A percentile compares a stretch with the other conserved stretches of the same genome.
These are phyloP conservation scores for Tylopilus rubrobrunneus DNA, from an alignment of 768 basidiomycete species.

Conservation along the genomic window DNA sequence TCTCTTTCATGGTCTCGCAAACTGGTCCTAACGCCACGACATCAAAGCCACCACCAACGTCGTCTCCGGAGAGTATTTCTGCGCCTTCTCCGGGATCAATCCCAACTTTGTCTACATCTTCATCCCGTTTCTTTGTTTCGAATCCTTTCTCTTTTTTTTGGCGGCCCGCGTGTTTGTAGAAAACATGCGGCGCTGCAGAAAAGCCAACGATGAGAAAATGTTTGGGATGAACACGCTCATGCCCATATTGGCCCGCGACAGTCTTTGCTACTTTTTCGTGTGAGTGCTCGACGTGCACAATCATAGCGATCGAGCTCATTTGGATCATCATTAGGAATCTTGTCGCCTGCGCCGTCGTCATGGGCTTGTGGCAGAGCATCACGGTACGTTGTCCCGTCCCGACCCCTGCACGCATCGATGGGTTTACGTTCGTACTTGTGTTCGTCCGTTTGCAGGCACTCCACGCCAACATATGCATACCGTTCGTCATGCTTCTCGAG, in stretches of 20 bases:
- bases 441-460: constrained; percentile 10
- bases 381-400: constrained; percentile 14
- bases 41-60: constrained; percentile 7
- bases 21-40: no score
- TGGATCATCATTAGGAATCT: constrained; percentile 19
- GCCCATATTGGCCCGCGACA: constrained; percentile 25
- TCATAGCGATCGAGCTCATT: background rate
- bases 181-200: constrained; percentile 5
- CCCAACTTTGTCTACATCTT: constrained; percentile 24
- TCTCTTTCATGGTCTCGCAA: no score
- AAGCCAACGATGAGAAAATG: background rate
- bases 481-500: constrained; percentile 31
- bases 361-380: constrained; percentile 25
- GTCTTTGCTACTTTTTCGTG: constrained; percentile 31
- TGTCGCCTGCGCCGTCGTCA: constrained; percentile 20
- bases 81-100: constrained; percentile 23
- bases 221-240: constrained; percentile 20
- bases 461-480: constrained; percentile 29
- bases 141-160: constrained; percentile 23
- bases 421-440: background rate
- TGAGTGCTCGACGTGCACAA: constrained; percentile 7
- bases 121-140: constrained; percentile 30
- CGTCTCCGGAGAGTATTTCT: constrained; percentile 10
- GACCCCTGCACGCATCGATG: background rate
- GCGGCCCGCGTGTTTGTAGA: constrained; percentile 16